Percentiles rank a stretch among this genome's conserved stretches.
Conservation (phyloP, 805 yeast genomes). For the Cyberlindnera suaveolens region DNA sequence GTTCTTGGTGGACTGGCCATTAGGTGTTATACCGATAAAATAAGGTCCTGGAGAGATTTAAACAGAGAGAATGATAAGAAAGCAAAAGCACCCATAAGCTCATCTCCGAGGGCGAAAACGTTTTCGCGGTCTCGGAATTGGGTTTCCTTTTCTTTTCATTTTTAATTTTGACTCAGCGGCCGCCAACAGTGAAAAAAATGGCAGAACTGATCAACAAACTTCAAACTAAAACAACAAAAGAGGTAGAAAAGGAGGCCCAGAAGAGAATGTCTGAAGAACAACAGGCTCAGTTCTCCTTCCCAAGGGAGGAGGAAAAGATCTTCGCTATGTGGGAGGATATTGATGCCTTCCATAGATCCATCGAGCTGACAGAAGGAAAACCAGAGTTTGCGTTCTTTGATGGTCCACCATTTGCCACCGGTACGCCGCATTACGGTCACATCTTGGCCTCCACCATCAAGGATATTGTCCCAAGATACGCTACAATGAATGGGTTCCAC, state of each 20-base stretch:
- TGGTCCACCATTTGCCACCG: conserved; percentile 99
- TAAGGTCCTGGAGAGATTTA: not conserved
- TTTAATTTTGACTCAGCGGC: no score
- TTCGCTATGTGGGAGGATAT: conserved; percentile 80
- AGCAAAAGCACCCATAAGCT: no score
- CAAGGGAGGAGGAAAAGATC: conserved; percentile 84
- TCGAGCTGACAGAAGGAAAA: conserved; percentile 76
- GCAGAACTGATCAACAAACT: no score
- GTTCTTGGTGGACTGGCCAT: conserved; percentile 21
- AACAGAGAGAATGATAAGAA: no score
- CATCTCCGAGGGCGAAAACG: no score
- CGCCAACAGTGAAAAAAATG: no score
- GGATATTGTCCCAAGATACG: conserved; percentile 96
- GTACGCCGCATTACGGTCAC: conserved; percentile 99
- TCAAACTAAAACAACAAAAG: no score
- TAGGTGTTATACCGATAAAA: not conserved
- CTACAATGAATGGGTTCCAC: conserved; percentile 93
- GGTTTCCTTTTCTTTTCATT: no score
- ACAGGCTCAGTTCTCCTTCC: conserved; percentile 55
- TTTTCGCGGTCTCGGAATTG: no score
- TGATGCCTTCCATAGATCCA: conserved; percentile 87
- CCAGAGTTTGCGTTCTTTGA: conserved; percentile 92
- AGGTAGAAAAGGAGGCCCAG: no score
- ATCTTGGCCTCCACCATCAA: conserved; percentile 94
- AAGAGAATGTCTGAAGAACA: conserved; percentile 31